Base-by-base conservation (phyloP, 2,329 filamentous ascomycete genomes). In the Colletotrichum higginsianum region DNA sequence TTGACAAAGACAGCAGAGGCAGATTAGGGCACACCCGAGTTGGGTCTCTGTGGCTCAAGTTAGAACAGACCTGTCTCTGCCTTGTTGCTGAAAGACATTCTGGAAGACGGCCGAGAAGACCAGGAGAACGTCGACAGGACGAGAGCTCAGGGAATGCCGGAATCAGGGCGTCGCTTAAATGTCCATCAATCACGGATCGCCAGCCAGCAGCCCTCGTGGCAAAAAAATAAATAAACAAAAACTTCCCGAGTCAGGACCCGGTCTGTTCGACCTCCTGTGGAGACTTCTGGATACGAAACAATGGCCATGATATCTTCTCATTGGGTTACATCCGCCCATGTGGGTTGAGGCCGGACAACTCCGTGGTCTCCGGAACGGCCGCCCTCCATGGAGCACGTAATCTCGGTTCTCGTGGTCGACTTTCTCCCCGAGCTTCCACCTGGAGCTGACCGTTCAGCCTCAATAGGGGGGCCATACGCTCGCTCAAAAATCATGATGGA, bases 371-470 rank as follows among this genome's bases (percentile, higher is more conserved):
- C 46, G 38, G 52, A 21, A 2, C 21, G 26, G 21, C 23, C 46
- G 26, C 26, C 26, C 26, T 30, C n/a, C n/a, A 46, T 58, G 66
- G 66, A 40, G 42, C 42, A 15, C 30, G 23, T 50, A 61, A 71
- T 71, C 15, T 67, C 56, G 67, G 63, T 71, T 67, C 49, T 18
- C 15, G 26, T 23, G 56, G 67, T 71, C 63, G 40, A 57, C 56
- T 50, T 61, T 61, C 23, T 35, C 38, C 38, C n/a, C 35, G 38
- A 57, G 46, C 49, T 56, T 56, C 49, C 46, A 61, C 40, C 44
- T 56, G n/a, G 52, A 16, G 21, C 15, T 23, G 35, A 7, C 23
- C 21, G 61, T 46, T 12, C 30, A 44, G 23, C 9, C n/a, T 35
- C 8, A 11, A 47, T 50, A 57, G 42, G 21, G 21, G 30, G 30